phyloP scores from a whole-genome alignment of 23 red algal species.

The Chondrus crispus region DNA sequence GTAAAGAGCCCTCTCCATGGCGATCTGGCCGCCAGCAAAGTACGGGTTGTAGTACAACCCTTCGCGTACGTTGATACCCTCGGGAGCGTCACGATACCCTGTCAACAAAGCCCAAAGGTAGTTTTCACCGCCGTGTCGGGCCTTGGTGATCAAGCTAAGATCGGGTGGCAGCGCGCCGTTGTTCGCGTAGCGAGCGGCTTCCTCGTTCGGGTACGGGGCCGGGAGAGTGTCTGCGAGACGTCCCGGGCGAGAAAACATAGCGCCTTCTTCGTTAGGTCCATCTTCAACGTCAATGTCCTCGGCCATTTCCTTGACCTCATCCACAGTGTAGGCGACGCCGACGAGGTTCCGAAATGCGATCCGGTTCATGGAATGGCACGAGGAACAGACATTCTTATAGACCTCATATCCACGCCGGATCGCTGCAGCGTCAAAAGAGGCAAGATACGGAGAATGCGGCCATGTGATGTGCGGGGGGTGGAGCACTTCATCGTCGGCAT shows the following conservation, averaged over 20 bases:
- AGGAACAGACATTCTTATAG: conserved; percentile 93
- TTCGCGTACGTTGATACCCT: conserved; percentile 82
- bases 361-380: conserved; percentile 93
- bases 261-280: conserved; percentile 95
- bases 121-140: conserved; percentile 86
- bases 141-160: conserved; percentile 94
- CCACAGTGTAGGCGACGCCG: conserved; percentile 92
- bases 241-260: conserved; percentile 95
- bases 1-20: conserved; percentile 90
- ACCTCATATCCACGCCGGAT: conserved; percentile 98
- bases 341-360: conserved; percentile 95
- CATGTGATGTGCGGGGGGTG: conserved; percentile 81
- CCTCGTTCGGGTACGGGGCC: conserved; percentile 97
- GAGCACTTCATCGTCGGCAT: conserved; percentile 88
- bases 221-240: conserved; percentile 87
- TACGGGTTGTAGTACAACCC: conserved; percentile 98
- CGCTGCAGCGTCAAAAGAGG: conserved; percentile 85
- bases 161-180: conserved; percentile 97
- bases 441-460: conserved; percentile 78
- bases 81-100: conserved; percentile 94
- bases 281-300: conserved; percentile 98
- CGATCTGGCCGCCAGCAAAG: conserved; percentile 94
- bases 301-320: conserved; percentile 92
- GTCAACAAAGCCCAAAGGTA: conserved; percentile 97
- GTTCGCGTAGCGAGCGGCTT: conserved; percentile 98